Evolutionary conservation across 208 protist species (phyloP).

Genomic region (Eutreptiella sp.): DNA sequence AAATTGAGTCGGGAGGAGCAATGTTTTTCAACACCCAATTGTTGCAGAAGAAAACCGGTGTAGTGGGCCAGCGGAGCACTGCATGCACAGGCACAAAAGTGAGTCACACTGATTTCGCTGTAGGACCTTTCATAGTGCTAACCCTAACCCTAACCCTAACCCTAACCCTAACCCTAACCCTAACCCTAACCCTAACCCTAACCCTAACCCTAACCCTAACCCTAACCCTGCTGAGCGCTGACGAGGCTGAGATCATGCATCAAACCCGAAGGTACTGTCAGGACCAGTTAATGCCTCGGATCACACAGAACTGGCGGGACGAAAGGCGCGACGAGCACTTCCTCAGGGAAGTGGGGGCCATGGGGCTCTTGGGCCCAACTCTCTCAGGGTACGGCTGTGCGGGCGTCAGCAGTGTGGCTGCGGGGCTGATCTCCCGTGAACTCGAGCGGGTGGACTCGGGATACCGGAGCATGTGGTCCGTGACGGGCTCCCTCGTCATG

Average conservation of each 20-base stretch:
- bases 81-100: too few species aligned
- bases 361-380: slow-evolving; percentile 70
- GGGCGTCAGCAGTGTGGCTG: slow-evolving; percentile 57
- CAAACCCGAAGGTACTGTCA: too few species aligned
- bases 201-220: background rate
- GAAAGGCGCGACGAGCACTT: slow-evolving; percentile 66
- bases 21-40: too few species aligned
- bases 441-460: slow-evolving; percentile 73
- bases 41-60: too few species aligned
- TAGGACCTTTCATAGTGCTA: too few species aligned
- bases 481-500: slow-evolving; percentile 88
- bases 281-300: slow-evolving; percentile 55
- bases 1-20: too few species aligned
- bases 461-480: slow-evolving; percentile 77
- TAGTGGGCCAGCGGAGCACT: too few species aligned
- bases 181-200: background rate
- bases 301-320: slow-evolving; percentile 50
- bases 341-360: slow-evolving; percentile 65
- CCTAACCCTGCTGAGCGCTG: too few species aligned
- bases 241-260: too few species aligned
- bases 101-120: too few species aligned
- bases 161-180: background rate
- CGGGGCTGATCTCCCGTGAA: slow-evolving; percentile 73
- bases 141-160: background rate
- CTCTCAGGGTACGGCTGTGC: slow-evolving; percentile 70